Conservation (phyloP, 768 basidiomycete species). For the Termitomyces sp. region DNA sequence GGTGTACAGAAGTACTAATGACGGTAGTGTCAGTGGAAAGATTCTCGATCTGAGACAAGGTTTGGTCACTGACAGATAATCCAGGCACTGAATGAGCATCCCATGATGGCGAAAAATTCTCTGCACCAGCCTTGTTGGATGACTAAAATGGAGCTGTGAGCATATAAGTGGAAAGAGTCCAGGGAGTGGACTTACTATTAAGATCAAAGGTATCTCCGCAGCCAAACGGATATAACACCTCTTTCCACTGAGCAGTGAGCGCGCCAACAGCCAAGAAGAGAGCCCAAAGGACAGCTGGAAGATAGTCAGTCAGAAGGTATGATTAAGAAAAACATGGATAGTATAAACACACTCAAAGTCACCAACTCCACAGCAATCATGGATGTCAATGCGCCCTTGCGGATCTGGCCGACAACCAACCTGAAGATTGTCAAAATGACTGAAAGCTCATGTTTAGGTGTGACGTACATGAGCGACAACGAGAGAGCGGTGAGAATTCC, state of each 20-base stretch:
- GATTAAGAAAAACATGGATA: no score
- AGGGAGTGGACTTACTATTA: not conserved
- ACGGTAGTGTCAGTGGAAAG: not conserved
- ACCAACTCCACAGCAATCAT: slow-evolving; percentile 11
- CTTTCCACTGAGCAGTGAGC: slow-evolving; percentile 5
- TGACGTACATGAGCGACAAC: slow-evolving; percentile 10
- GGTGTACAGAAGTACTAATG: slow-evolving; percentile 11
- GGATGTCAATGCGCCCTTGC: slow-evolving; percentile 9
- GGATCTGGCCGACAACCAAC: slow-evolving; percentile 9
- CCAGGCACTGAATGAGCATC: slow-evolving; percentile 11
- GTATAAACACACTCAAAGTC: slow-evolving; percentile 5
- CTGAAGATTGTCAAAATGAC: not conserved
- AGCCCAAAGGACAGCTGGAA: slow-evolving; percentile 10
- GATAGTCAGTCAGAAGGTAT: not conserved
- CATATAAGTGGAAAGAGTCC: no score
- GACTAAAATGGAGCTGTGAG: not conserved
- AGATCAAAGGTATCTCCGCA: slow-evolving; percentile 1
- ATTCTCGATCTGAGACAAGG: not conserved
- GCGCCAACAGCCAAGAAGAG: slow-evolving; percentile 10
- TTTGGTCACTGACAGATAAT: slow-evolving; percentile 6
- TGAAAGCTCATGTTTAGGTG: not conserved
- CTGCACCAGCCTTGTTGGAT: slow-evolving; percentile 4
- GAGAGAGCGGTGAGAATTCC: slow-evolving; percentile 2
- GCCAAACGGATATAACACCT: slow-evolving; percentile 6
- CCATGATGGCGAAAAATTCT: slow-evolving; percentile 11